phyloP scores from a whole-genome alignment of 106 monocot genomes.

The Allium fistulosum region DNA sequence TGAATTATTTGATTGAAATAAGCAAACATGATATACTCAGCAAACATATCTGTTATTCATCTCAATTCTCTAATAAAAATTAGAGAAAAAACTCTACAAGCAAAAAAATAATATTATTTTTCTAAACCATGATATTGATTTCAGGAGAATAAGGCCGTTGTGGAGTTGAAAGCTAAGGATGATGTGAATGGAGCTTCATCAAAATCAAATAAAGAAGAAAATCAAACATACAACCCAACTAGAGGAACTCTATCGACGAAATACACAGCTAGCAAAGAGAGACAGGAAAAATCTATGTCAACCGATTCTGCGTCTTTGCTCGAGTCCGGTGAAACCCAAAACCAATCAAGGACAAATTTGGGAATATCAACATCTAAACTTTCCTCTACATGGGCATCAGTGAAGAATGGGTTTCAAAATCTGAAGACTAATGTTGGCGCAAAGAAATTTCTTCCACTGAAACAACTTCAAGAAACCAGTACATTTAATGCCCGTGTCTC shows the following conservation, averaged over 20 bases:
- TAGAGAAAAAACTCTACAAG: no score
- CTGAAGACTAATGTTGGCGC: conserved; percentile 64
- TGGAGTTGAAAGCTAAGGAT: conserved; percentile 46
- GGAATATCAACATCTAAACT: conserved; percentile 27
- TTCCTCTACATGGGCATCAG: conserved; percentile 67
- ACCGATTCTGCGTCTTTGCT: conserved; percentile 67
- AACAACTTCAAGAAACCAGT: conserved; percentile 28
- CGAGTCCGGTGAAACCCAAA: conserved; percentile 20
- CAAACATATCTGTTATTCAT: no score
- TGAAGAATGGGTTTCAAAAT: conserved; percentile 75
- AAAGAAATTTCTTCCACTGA: conserved; percentile 65
- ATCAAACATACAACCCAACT: conserved; percentile 24
- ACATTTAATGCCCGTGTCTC: conserved; percentile 20
- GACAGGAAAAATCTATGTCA: conserved; percentile 29
- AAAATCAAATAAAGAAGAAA: conserved; percentile 30
- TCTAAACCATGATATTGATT: no score
- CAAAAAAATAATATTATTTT: no score
- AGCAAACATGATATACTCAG: no score
- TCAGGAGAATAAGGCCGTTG: conserved; percentile 32
- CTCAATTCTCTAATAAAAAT: no score
- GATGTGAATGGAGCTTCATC: conserved; percentile 20
- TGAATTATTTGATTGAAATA: no score
- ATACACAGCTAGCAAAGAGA: conserved; percentile 54
- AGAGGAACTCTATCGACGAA: conserved; percentile 59
- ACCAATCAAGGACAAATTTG: conserved; percentile 11